Evolutionary conservation across 306 rosid species (phyloP).

Genomic region (Cercis canadensis): DNA sequence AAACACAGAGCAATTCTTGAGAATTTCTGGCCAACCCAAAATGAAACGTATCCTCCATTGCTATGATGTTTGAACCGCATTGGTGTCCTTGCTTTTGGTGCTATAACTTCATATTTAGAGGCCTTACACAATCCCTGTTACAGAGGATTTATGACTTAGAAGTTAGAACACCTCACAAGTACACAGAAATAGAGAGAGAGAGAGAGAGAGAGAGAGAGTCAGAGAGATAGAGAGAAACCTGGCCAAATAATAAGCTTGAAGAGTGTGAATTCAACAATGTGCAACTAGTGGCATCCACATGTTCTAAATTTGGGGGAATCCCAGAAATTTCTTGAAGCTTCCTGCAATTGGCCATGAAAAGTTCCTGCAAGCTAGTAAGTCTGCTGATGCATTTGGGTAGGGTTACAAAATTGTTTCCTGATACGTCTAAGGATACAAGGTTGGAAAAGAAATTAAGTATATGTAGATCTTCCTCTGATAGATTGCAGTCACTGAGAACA

Average conservation of each 20-base stretch:
- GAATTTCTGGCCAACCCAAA: constrained; percentile 36
- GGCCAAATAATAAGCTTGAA: constrained; percentile 30
- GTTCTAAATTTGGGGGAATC: constrained; percentile 39
- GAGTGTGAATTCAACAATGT: constrained; percentile 31
- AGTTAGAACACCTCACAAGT: not conserved
- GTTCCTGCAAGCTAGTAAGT: constrained; percentile 34
- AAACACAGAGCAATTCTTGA: constrained; percentile 37
- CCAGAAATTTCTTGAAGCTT: constrained; percentile 37
- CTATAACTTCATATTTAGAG: constrained; percentile 33
- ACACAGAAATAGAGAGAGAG: constrained; percentile 8
- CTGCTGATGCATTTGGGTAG: constrained; percentile 36
- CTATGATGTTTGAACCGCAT: constrained; percentile 23
- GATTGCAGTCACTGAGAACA: constrained; percentile 30
- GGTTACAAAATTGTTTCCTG: constrained; percentile 38
- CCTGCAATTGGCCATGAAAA: constrained; percentile 36
- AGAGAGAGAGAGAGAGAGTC: constrained; percentile 3
- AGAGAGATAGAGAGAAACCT: constrained; percentile 30
- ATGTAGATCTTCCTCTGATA: constrained; percentile 35
- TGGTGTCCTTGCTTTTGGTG: constrained; percentile 24
- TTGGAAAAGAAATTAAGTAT: constrained; percentile 18
- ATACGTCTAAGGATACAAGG: constrained; percentile 28
- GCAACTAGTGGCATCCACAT: constrained; percentile 40
- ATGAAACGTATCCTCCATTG: constrained; percentile 37
- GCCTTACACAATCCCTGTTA: constrained; percentile 30
- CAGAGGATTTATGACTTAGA: not conserved